Percentiles rank a stretch among this genome's conserved stretches.
Conservation (phyloP, 2,329 filamentous ascomycete species). For the Dactylellina sp. region DNA sequence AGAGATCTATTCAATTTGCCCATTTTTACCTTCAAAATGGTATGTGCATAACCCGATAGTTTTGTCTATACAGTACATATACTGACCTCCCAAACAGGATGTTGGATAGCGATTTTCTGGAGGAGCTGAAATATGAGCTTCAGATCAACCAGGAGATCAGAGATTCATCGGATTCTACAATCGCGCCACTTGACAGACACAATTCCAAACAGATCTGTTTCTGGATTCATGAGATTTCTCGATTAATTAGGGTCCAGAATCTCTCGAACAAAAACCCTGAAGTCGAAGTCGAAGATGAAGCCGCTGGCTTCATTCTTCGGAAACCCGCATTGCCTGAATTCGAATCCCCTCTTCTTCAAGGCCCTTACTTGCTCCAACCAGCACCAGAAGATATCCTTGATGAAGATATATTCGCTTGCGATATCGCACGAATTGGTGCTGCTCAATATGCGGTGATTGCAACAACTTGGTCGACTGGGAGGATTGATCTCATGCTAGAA, state of each 20-base stretch:
- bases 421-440: conserved; percentile 59
- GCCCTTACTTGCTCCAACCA: conserved; percentile 60
- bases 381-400: conserved; percentile 59
- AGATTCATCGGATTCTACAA: conserved; percentile 32
- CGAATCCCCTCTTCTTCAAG: conserved; percentile 58
- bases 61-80: conserved; percentile 63
- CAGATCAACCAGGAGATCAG: conserved; percentile 41
- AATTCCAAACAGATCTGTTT: conserved; percentile 51
- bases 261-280: conserved; percentile 35
- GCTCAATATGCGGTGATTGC: conserved; percentile 46
- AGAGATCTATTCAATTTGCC: conserved; percentile 92
- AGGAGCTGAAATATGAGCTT: conserved; percentile 50
- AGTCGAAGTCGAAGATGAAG: conserved; percentile 41
- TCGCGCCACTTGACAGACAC: conserved; percentile 30
- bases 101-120: conserved; percentile 49
- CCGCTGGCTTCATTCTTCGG: conserved; percentile 42
- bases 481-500: conserved; percentile 58
- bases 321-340: conserved; percentile 38
- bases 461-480: conserved; percentile 42
- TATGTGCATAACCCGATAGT: conserved; percentile 72
- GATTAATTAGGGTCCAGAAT: conserved; percentile 44
- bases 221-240: conserved; percentile 53
- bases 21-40: conserved; percentile 88
- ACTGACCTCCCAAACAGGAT: conserved; percentile 43
- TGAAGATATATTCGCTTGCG: conserved; percentile 58